Base-by-base conservation (phyloP, 371 early-diverging fungal genomes). In the Dichotomocladium elegans region DNA sequence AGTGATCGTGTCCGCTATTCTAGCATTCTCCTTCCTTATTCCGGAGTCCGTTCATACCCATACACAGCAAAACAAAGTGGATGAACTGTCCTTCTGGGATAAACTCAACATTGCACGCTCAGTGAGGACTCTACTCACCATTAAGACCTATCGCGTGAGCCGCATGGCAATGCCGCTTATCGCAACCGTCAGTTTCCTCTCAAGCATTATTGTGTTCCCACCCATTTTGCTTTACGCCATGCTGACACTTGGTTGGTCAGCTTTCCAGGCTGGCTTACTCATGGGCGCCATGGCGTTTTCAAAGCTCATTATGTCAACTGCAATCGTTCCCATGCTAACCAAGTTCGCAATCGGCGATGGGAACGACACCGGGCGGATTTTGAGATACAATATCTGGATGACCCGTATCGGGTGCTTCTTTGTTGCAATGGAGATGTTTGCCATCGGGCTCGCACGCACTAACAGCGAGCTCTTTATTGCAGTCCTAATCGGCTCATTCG, bases 171-270 rank as follows among this genome's bases (percentile, higher is more conserved):
- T 77, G n/a, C 55, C 64, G 1, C 26, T 66, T 25, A 27, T 70
- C 17, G 64, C 70, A 1, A 10, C 21, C 3, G 42, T 66, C n/a
- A 55, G 60, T n/a, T 72, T 74, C 14, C 21, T 74, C 14, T 15
- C 59, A 6, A 50, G 53, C 3, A 24, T 63, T 9, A 46, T 70
- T 11, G 28, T 50, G 7, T 11, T 64, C 10, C 73, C 77, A 4
- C 77, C 77, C 3, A 48, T 53, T 8, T 21, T 77, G 1, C 55
- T 77, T 1, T 77, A 77, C 51, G 72, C 70, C 14, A 77, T 77
- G 78, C 58, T 74, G 0, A 41, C 58, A 25, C 74, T 68, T 35
- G 41, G 50, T 19, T 77, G 78, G 78, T 72, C 72, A 5, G 70
- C 78, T 3, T 65, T 61, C 43, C 74, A 77, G 56, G 68, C 72